A percentile compares a stretch with the other conserved stretches of the same genome.
phyloP scores from a whole-genome alignment of 179 eudicot species.

The Beta lomatogona region DNA sequence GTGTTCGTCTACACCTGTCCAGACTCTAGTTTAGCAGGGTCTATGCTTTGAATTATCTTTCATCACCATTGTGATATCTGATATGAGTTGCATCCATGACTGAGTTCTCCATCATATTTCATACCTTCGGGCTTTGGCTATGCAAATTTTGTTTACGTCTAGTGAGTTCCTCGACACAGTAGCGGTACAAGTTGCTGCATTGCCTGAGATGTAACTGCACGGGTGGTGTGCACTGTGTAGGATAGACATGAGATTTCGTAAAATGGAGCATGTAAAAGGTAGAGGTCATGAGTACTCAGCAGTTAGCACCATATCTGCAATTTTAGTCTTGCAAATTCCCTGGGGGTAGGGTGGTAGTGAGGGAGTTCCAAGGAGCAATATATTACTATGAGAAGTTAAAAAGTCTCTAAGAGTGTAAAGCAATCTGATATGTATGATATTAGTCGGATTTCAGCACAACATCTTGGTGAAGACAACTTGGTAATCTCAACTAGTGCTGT shows the following conservation, averaged over 20 bases:
- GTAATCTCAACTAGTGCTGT: no score
- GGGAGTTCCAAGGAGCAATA: no score
- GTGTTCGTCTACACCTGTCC: no score
- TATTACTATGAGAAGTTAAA: no score
- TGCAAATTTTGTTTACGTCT: no score
- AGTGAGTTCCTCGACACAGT: background rate
- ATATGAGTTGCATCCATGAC: background rate
- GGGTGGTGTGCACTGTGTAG: background rate
- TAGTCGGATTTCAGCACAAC: background rate
- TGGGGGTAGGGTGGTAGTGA: background rate
- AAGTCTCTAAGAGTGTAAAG: no score
- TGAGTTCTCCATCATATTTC: background rate
- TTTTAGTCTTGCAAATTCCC: background rate
- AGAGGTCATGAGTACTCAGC: background rate
- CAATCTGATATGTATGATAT: background rate
- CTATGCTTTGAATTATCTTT: no score
- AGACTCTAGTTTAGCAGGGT: background rate
- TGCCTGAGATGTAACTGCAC: background rate
- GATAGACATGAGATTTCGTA: background rate
- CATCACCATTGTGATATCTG: background rate
- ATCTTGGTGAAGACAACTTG: no score
- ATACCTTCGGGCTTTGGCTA: background rate
- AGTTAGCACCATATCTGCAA: background rate
- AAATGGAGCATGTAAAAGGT: background rate
- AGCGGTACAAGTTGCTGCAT: background rate